Conservation (phyloP, 1,284 basidiomycete species). For the Fomitopsis schrenkii region DNA sequence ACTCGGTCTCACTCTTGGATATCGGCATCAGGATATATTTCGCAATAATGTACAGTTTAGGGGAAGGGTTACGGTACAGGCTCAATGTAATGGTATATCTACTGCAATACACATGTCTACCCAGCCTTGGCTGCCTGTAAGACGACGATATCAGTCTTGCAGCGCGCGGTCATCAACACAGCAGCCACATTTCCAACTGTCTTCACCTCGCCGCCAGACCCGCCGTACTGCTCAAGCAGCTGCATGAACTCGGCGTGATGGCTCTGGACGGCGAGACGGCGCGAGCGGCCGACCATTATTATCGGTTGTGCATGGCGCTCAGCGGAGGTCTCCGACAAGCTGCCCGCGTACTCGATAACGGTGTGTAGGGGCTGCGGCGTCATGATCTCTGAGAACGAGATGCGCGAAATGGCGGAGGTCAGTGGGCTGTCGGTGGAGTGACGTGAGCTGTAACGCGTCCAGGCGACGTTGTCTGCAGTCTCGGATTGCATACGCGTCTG, state of each 20-base stretch:
- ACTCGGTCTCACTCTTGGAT: no score
- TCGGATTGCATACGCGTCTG: slow-evolving; percentile 41
- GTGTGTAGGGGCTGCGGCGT: slow-evolving; percentile 54
- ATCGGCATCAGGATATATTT: no score
- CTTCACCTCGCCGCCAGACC: slow-evolving; percentile 59
- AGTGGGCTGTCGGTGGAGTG: slow-evolving; percentile 22
- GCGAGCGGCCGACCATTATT: slow-evolving; percentile 68
- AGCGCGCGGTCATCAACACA: background rate
- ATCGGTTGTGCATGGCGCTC: slow-evolving; percentile 40
- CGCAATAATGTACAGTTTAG: no score
- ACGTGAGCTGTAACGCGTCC: slow-evolving; percentile 38
- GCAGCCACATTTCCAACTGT: slow-evolving; percentile 77
- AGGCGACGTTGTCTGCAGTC: slow-evolving; percentile 39
- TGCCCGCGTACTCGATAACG: slow-evolving; percentile 31
- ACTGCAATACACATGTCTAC: background rate
- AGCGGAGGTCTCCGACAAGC: slow-evolving; percentile 17
- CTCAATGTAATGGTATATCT: no score
- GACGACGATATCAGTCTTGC: background rate
- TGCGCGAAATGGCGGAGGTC: slow-evolving; percentile 38
- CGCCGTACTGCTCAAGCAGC: slow-evolving; percentile 53
- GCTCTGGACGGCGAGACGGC: slow-evolving; percentile 62
- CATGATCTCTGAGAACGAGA: slow-evolving; percentile 50
- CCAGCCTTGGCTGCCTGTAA: background rate
- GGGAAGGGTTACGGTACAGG: no score
- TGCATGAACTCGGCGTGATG: slow-evolving; percentile 60